Percentiles rank a stretch among this genome's conserved stretches.
Conservation (phyloP, 208 protist species). For the Naegleria fowleri region DNA sequence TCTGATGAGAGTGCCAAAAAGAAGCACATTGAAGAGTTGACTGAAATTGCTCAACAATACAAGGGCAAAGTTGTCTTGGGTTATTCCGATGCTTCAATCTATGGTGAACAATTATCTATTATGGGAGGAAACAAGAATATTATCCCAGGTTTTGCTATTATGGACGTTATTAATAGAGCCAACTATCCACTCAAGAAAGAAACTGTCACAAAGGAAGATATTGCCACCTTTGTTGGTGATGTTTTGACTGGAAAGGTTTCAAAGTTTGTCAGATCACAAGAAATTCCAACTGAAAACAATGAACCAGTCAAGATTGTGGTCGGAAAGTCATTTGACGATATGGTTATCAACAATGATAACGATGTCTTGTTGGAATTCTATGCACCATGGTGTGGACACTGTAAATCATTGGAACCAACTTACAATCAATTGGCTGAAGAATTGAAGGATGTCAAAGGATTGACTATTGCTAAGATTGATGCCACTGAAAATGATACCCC, state of each 20-base stretch:
- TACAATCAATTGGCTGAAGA: slow-evolving; percentile 1
- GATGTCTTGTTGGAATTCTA: slow-evolving; percentile 53
- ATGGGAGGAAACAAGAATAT: not conserved
- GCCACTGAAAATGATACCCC: slow-evolving; percentile 20
- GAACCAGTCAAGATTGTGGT: slow-evolving; percentile 44
- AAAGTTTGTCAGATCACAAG: not conserved
- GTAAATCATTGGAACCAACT: not conserved
- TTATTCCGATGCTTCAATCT: not conserved
- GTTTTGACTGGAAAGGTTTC: not conserved
- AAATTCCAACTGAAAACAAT: not conserved
- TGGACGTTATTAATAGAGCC: not conserved
- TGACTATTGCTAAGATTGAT: slow-evolving; percentile 25
- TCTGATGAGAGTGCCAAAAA: not conserved
- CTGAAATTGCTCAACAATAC: not conserved
- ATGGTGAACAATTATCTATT: not conserved
- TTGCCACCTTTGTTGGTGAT: not conserved
- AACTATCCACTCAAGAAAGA: slow-evolving; percentile 1
- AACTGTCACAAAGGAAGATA: not conserved
- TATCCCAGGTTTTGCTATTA: slow-evolving; percentile 1
- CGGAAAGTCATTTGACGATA: slow-evolving; percentile 61
- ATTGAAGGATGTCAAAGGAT: not conserved
- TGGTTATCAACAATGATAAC: slow-evolving; percentile 72
- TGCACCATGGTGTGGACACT: slow-evolving; percentile 30
- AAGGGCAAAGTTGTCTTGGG: not conserved
- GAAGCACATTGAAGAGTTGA: not conserved